These are phyloP conservation scores for Tilletia caries DNA, from an alignment of 1,284 basidiomycete species.

Conservation along the genomic window DNA sequence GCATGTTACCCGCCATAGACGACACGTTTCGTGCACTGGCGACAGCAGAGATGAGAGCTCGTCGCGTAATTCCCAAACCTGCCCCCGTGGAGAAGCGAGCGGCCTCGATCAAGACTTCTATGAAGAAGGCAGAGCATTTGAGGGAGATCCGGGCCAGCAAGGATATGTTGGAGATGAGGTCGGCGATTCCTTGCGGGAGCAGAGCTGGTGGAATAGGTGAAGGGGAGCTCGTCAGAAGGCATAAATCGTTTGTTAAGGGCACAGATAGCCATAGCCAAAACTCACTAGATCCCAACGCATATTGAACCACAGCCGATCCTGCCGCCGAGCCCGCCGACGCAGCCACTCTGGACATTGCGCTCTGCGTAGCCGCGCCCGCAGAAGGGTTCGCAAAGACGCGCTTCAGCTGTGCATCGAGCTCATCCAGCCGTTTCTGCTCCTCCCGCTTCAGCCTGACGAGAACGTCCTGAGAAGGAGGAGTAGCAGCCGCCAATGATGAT, in stretches of 20 bases:
- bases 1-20: conserved; percentile 18
- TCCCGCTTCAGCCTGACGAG: background rate
- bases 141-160: conserved; percentile 41
- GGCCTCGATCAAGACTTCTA: conserved; percentile 42
- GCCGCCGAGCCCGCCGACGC: background rate
- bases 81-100: conserved; percentile 34
- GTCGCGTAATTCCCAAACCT: conserved; percentile 37
- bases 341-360: background rate
- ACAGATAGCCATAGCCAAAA: too few relatives aligned
- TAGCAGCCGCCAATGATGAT: too few relatives aligned
- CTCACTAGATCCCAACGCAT: background rate
- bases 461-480: background rate
- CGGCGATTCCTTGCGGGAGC: conserved; percentile 38
- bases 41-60: conserved; percentile 40
- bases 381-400: background rate
- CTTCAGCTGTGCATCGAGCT: conserved; percentile 1
- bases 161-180: conserved; percentile 36
- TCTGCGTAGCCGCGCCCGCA: background rate
- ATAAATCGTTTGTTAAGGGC: too few relatives aligned
- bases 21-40: conserved; percentile 37
- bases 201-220: conserved; percentile 21
- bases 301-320: background rate
- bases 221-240: background rate
- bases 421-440: background rate
- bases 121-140: conserved; percentile 43